These are phyloP conservation scores for Fraxinus pennsylvanica DNA, from an alignment of 257 asterid species.

Conservation along the genomic window DNA sequence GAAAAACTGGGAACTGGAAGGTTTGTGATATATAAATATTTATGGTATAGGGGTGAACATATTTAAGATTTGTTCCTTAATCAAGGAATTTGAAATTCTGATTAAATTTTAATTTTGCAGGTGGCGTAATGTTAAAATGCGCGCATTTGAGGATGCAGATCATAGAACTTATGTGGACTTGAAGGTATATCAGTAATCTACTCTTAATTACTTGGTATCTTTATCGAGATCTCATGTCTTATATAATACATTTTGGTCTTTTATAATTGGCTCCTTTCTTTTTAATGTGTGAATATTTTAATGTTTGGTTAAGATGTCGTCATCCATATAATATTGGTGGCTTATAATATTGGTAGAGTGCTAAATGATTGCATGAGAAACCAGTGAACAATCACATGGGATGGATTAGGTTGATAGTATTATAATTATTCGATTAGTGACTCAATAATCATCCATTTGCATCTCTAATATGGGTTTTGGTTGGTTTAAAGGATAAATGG, in stretches of 20 bases:
- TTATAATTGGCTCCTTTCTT: not conserved
- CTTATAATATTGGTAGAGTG: slow-evolving; percentile 25
- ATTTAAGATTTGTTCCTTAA: not conserved
- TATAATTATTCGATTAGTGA: not conserved
- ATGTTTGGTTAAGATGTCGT: not conserved
- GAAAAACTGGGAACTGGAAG: slow-evolving; percentile 95
- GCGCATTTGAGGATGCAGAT: slow-evolving; percentile 87
- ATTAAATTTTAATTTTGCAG: slow-evolving; percentile 37
- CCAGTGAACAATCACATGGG: slow-evolving; percentile 37
- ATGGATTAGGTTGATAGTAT: not conserved
- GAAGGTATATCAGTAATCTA: slow-evolving; percentile 53
- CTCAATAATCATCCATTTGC: not conserved
- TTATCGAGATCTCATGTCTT: not conserved
- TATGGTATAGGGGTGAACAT: not conserved
- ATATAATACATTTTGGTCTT: not conserved
- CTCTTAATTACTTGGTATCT: not conserved
- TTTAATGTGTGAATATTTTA: not conserved
- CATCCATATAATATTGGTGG: slow-evolving; percentile 25
- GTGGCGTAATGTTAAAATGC: slow-evolving; percentile 96
- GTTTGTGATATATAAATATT: slow-evolving; percentile 21
- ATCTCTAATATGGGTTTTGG: not conserved
- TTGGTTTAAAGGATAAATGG: slow-evolving; percentile 76
- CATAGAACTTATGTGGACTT: slow-evolving; percentile 93
- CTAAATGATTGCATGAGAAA: slow-evolving; percentile 29
- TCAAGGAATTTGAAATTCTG: not conserved